A percentile compares a stretch with the other conserved stretches of the same genome.
Evolutionary conservation across 2,329 filamentous ascomycete species (phyloP).

Genomic region (Botrytis byssoidea): DNA sequence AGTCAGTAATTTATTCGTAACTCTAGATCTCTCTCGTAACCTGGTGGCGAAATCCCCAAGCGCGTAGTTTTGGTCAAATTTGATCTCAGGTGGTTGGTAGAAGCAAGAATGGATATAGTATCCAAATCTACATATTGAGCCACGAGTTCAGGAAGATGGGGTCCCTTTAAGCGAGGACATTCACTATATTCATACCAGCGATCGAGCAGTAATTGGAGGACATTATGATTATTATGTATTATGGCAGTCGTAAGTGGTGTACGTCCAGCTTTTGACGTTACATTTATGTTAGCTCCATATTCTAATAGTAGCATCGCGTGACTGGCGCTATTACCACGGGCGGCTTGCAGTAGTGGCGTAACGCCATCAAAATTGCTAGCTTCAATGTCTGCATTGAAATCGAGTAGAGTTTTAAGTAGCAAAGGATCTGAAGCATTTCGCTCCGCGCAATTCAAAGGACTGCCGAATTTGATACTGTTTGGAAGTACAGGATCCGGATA

Average conservation of each 20-base stretch:
- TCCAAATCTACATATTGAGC: no score
- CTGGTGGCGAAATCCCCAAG: no score
- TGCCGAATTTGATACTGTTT: slow-evolving; percentile 18
- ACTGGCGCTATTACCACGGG: slow-evolving; percentile 12
- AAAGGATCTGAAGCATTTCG: slow-evolving; percentile 19
- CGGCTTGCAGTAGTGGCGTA: slow-evolving; percentile 21
- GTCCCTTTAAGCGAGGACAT: slow-evolving; percentile 23
- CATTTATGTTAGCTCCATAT: slow-evolving; percentile 24
- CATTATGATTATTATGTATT: slow-evolving; percentile 25
- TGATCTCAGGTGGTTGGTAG: no score
- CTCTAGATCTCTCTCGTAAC: no score
- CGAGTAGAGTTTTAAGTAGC: slow-evolving; percentile 23
- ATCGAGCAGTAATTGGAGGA: slow-evolving; percentile 24
- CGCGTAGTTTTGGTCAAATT: no score
- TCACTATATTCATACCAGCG: slow-evolving; percentile 23
- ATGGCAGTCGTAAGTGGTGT: slow-evolving; percentile 23
- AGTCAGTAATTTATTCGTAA: no score
- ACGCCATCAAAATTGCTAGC: slow-evolving; percentile 13
- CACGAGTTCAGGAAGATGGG: slow-evolving; percentile 8
- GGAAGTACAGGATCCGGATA: slow-evolving; percentile 19
- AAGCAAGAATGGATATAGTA: no score
- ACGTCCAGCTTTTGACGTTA: background rate
- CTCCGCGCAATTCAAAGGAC: slow-evolving; percentile 23
- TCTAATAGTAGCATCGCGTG: slow-evolving; percentile 22
- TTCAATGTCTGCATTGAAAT: slow-evolving; percentile 22